phyloP scores from a whole-genome alignment of 192 early-diverging fungal species.

The Neocallimastix lanati region DNA sequence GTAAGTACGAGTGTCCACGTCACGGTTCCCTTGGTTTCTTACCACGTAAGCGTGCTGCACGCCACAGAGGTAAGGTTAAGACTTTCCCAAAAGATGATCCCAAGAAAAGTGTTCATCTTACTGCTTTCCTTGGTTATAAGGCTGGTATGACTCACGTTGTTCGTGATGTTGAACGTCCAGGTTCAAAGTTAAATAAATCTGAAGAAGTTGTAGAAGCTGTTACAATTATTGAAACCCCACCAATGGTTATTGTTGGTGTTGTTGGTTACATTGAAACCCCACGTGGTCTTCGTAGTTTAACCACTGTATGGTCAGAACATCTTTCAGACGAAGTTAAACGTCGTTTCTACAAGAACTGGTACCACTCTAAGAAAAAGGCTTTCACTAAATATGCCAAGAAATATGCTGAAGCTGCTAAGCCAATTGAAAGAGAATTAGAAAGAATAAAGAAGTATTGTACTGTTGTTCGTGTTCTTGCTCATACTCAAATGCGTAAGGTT shows the following conservation, averaged over 20 bases:
- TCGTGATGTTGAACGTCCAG: conserved; percentile 95
- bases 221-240: conserved; percentile 93
- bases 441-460: conserved; percentile 99
- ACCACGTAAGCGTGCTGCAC: conserved; percentile 74
- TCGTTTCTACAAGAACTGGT: conserved; percentile 99
- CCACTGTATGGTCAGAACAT: conserved; percentile 99
- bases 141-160: conserved; percentile 99
- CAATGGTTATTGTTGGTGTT: conserved; percentile 93
- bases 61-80: conserved; percentile 91
- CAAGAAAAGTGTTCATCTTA: conserved; percentile 87
- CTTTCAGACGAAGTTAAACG: conserved; percentile 91
- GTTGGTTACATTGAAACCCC: conserved; percentile 99
- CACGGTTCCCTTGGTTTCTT: conserved; percentile 39
- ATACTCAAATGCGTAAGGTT: conserved; percentile 93
- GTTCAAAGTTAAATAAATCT: conserved; percentile 98
- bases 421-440: conserved; percentile 79
- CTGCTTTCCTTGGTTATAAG: conserved; percentile 99
- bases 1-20: conserved; percentile 42
- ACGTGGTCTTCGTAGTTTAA: conserved; percentile 88
- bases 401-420: conserved; percentile 61
- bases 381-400: conserved; percentile 99
- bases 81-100: conserved; percentile 98
- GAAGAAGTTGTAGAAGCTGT: conserved; percentile 99
- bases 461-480: conserved; percentile 90
- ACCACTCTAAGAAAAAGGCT: conserved; percentile 99